phyloP scores from a whole-genome alignment of 2,329 filamentous ascomycete species.

The Diaporthe citriasiana region DNA sequence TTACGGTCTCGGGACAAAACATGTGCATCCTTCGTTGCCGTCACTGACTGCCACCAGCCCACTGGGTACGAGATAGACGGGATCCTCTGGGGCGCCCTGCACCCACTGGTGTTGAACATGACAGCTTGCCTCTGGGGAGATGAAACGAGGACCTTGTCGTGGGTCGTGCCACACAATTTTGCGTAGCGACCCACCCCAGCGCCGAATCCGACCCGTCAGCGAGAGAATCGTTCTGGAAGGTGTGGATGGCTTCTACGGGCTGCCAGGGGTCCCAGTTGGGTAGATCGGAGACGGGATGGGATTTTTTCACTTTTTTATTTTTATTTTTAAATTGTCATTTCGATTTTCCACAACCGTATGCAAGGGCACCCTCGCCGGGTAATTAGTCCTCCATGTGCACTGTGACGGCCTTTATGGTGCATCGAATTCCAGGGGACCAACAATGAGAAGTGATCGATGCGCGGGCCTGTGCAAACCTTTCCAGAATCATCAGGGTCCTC shows the following conservation, averaged over 20 bases:
- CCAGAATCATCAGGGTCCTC: conserved; percentile 36
- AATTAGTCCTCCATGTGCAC: conserved; percentile 13
- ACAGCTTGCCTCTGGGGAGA: conserved; percentile 38
- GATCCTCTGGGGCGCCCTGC: background rate
- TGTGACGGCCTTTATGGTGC: background rate
- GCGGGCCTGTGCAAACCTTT: conserved; percentile 32
- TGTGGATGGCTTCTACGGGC: conserved; percentile 34
- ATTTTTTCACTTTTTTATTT: conserved; percentile 1
- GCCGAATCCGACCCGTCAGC: conserved; percentile 30
- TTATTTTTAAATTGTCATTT: conserved; percentile 24
- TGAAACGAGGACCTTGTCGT: conserved; percentile 38
- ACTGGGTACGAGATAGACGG: conserved; percentile 17
- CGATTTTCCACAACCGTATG: conserved; percentile 9
- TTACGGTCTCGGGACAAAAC: conserved; percentile 25
- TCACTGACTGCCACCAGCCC: conserved; percentile 18
- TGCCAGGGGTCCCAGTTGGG: conserved; percentile 31
- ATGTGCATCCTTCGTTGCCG: conserved; percentile 27
- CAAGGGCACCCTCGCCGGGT: conserved; percentile 37
- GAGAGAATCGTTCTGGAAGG: conserved; percentile 42
- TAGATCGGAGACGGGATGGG: conserved; percentile 20
- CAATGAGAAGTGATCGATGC: conserved; percentile 31
- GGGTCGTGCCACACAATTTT: conserved; percentile 38
- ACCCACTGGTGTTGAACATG: conserved; percentile 6
- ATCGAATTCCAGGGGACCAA: conserved; percentile 2
- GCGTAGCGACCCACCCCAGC: conserved; percentile 30